Conservation (phyloP, 805 yeast species). For the Teunomyces tritomae region DNA sequence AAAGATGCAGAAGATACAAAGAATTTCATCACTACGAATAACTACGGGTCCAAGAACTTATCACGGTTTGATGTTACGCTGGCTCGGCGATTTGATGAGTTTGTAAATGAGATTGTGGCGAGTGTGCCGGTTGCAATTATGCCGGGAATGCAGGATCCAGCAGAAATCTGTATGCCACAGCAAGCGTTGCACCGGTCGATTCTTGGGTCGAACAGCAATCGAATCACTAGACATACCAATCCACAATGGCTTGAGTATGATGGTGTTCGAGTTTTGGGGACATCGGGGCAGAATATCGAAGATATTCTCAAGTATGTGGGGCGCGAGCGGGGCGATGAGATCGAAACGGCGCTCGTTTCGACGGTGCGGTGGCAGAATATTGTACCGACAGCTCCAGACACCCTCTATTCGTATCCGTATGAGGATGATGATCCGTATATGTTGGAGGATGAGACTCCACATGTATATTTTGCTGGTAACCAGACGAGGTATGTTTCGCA, state of each 20-base stretch:
- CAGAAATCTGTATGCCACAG: slow-evolving; percentile 83
- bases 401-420: slow-evolving; percentile 86
- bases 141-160: slow-evolving; percentile 87
- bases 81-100: slow-evolving; percentile 54
- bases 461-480: slow-evolving; percentile 83
- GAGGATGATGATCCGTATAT: slow-evolving; percentile 76
- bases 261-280: slow-evolving; percentile 59
- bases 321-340: slow-evolving; percentile 34
- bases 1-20: slow-evolving; percentile 23
- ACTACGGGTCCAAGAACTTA: slow-evolving; percentile 51
- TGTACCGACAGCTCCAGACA: slow-evolving; percentile 95
- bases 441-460: slow-evolving; percentile 70
- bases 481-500: slow-evolving; percentile 61
- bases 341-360: slow-evolving; percentile 52
- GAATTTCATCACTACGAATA: slow-evolving; percentile 36
- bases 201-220: slow-evolving; percentile 36
- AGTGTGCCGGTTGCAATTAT: slow-evolving; percentile 70
- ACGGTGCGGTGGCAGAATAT: slow-evolving; percentile 75
- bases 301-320: slow-evolving; percentile 61
- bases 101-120: slow-evolving; percentile 53
- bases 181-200: slow-evolving; percentile 83
- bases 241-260: slow-evolving; percentile 62
- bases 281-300: slow-evolving; percentile 80
- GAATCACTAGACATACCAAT: slow-evolving; percentile 44
- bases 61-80: slow-evolving; percentile 51